These are phyloP conservation scores for Boletus barrowsii DNA, from an alignment of 768 basidiomycete species.

Conservation along the genomic window DNA sequence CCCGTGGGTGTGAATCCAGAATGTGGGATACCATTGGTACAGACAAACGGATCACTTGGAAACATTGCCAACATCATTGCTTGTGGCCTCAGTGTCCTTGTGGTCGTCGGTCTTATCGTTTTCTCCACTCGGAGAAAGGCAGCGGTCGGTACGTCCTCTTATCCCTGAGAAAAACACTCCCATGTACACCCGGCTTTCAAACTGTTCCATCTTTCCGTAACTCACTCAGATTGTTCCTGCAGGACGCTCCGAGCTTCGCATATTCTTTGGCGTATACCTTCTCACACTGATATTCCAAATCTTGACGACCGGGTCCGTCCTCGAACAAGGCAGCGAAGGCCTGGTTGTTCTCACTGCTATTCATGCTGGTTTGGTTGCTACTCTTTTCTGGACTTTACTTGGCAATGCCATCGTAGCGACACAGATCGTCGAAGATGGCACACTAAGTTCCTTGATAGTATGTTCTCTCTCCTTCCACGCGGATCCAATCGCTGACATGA, in stretches of 20 bases:
- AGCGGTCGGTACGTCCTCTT: conserved; percentile 68
- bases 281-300: conserved; percentile 77
- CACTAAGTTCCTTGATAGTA: conserved; percentile 64
- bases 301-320: conserved; percentile 72
- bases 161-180: background rate
- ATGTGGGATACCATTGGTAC: conserved; percentile 73
- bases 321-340: conserved; percentile 71
- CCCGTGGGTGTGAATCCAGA: conserved; percentile 80
- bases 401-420: conserved; percentile 77
- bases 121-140: conserved; percentile 68
- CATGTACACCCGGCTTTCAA: background rate
- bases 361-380: conserved; percentile 73
- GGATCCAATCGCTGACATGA: background rate
- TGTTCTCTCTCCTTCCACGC: conserved; percentile 24
- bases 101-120: conserved; percentile 55
- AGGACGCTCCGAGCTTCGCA: conserved; percentile 70
- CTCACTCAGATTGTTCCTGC: conserved; percentile 5
- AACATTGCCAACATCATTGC: conserved; percentile 86
- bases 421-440: conserved; percentile 94
- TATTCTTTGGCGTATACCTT: conserved; percentile 64
- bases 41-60: conserved; percentile 58
- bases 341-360: conserved; percentile 72
- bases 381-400: conserved; percentile 76
- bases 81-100: conserved; percentile 69
- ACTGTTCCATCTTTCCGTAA: background rate